Base-by-base conservation (phyloP, 2,329 filamentous ascomycete genomes). In the Apiospora hydei region DNA sequence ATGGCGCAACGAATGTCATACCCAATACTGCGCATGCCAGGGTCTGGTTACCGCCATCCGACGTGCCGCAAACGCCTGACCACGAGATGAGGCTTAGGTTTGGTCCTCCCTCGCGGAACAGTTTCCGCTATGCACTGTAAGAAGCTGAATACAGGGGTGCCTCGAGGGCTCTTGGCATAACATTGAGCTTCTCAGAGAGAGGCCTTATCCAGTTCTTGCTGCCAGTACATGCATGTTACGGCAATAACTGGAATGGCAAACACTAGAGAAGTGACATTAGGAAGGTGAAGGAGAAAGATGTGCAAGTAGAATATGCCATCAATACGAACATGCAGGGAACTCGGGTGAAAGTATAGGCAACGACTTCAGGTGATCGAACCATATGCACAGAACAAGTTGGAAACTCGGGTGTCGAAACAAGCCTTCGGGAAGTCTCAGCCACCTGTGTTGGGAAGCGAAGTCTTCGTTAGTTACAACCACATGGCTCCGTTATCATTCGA, bases 381-480 rank as follows among this genome's bases (percentile, higher is more conserved):
- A 64, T 2, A 64, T 41, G 34, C 34, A 64, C 18, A 64, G 34
- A 41, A 64, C 34, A 64, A 64, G 30, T 11, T 38, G 34, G 34
- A 41, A 24, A 41, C 57, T 64, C 57, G 57, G 57, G 57, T 64
- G 34, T 64, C 57, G 30, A 64, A 64, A 64, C 57, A 64, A 64
- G 57, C 57, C 57, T 64, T 64, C 34, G 57, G 57, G 41, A 47
- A 24, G 70, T 71, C 70, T 71, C 70, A 71, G 70, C 70, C 61
- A 68, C 70, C 38, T 67, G 70, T 53, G n/a, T 53, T 51, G 57
- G 47, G 46, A 69, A 69, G 46, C 68, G 68, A 69, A 69, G 57
- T 2, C 7, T 64, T 11, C 34, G 18, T 64, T 21, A 47, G 24
- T 38, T 43, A 34, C 34, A 34, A 53, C 26, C 46, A 69, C 47